phyloP scores from a whole-genome alignment of 441 rosid genomes.

The Brassica hybrid region DNA sequence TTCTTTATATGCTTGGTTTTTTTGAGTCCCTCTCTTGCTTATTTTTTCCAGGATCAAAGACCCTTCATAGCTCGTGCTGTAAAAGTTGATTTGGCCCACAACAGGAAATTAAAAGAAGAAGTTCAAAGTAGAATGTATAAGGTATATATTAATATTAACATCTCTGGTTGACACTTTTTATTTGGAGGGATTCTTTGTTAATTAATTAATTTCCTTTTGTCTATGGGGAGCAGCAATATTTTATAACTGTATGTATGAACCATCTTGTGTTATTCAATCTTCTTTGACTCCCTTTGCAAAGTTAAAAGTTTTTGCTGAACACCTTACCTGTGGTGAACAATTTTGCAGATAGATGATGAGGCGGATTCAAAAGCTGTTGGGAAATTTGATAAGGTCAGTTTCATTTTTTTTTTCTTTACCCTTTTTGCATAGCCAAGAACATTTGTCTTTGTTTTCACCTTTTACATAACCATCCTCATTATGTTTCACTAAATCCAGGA shows the following conservation, averaged over 20 bases:
- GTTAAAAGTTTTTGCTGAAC: conserved; percentile 24
- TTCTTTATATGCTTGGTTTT: neutral
- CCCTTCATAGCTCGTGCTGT: conserved; percentile 51
- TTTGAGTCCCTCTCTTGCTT: neutral
- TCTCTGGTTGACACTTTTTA: neutral
- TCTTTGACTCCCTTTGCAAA: neutral
- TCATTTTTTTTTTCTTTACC: neutral
- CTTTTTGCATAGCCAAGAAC: neutral
- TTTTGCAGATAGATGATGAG: conserved; percentile 61
- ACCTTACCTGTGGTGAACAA: conserved; percentile 4
- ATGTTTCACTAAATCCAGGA: conserved; percentile 41
- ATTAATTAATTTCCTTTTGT: neutral
- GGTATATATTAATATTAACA: conserved; percentile 40
- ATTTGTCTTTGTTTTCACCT: neutral
- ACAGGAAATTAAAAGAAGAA: conserved; percentile 47
- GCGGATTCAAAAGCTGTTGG: conserved; percentile 65
- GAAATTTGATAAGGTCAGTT: conserved; percentile 57
- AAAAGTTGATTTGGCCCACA: conserved; percentile 48
- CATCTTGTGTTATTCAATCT: conserved; percentile 14
- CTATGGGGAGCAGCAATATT: too few species aligned
- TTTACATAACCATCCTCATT: neutral
- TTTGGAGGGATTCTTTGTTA: neutral
- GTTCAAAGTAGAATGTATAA: conserved; percentile 26
- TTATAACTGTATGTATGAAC: neutral
- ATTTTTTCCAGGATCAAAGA: conserved; percentile 52